A percentile compares a stretch with the other conserved stretches of the same genome.
Evolutionary conservation across 2,329 filamentous ascomycete species (phyloP).

Genomic region (Metarhizium brunneum): DNA sequence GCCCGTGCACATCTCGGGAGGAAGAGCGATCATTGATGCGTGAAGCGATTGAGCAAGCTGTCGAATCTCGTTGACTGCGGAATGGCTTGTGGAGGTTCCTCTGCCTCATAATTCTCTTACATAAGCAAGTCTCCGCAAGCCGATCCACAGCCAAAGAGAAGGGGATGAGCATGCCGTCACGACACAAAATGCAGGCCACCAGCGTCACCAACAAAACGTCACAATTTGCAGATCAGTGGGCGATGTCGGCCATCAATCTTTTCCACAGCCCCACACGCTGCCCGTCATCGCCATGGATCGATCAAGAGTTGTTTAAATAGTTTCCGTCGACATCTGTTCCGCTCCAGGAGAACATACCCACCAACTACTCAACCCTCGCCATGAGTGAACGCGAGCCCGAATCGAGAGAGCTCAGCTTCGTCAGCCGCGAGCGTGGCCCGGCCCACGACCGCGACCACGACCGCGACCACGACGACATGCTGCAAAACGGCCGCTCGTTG

Average conservation of each 20-base stretch:
- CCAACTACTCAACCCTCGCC: too few species aligned
- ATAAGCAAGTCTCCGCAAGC: too few species aligned
- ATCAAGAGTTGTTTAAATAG: too few species aligned
- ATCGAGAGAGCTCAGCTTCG: neutral
- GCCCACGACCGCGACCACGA: neutral
- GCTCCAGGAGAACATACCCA: too few species aligned
- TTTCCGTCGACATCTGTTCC: too few species aligned
- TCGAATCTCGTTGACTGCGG: too few species aligned
- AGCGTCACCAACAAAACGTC: neutral
- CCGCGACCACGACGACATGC: neutral
- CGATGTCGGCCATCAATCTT: neutral
- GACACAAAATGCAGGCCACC: neutral
- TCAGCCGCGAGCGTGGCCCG: neutral
- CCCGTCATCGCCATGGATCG: neutral
- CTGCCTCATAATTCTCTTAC: too few species aligned
- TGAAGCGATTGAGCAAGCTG: too few species aligned
- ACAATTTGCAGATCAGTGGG: neutral
- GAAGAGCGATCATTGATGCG: neutral
- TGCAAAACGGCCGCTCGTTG: constrained; percentile 5
- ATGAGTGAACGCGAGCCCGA: neutral
- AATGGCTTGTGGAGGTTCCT: too few species aligned
- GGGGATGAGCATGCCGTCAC: too few species aligned
- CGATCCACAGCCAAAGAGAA: too few species aligned
- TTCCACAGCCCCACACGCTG: neutral
- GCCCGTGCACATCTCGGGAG: neutral